Evolutionary conservation across 139 green algal species (phyloP).

Genomic region (Micractinium sp.): DNA sequence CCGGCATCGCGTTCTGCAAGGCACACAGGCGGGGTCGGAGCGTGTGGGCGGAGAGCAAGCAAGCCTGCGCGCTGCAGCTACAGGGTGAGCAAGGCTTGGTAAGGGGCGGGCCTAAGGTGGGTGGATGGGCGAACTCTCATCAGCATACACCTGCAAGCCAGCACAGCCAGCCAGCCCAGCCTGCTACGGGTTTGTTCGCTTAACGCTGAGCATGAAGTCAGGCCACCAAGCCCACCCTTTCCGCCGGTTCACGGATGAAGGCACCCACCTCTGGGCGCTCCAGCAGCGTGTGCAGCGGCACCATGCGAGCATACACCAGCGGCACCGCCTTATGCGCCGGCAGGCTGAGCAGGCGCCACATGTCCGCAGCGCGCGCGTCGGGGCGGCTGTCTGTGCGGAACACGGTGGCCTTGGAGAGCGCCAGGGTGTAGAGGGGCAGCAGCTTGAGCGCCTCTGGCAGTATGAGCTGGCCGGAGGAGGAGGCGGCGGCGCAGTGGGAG

Average conservation of each 20-base stretch:
- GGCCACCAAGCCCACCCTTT: too few species aligned
- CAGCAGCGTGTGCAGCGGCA: constrained; percentile 56
- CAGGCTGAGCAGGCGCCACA: constrained; percentile 70
- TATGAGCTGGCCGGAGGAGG: constrained; percentile 82
- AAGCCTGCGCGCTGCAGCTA: too few species aligned
- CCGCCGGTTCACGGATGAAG: background rate
- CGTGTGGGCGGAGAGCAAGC: background rate
- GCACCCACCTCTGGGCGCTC: background rate
- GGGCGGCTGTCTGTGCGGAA: constrained; percentile 62
- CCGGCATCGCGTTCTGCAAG: background rate
- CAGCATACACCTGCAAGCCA: background rate
- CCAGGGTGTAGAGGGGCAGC: constrained; percentile 85
- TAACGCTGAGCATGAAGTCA: too few species aligned
- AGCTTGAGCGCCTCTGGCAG: constrained; percentile 93
- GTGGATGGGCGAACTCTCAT: background rate
- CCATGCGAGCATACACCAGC: constrained; percentile 73
- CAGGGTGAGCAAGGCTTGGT: background rate
- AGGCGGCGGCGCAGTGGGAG: constrained; percentile 75
- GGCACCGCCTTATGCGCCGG: constrained; percentile 56
- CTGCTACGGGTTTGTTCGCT: too few species aligned
- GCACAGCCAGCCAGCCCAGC: too few species aligned
- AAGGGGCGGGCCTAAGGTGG: too few species aligned
- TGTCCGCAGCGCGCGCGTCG: constrained; percentile 49
- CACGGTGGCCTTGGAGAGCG: constrained; percentile 74
- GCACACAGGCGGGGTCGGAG: background rate